phyloP scores from a whole-genome alignment of 257 asterid species.

The Solanum chilense region DNA sequence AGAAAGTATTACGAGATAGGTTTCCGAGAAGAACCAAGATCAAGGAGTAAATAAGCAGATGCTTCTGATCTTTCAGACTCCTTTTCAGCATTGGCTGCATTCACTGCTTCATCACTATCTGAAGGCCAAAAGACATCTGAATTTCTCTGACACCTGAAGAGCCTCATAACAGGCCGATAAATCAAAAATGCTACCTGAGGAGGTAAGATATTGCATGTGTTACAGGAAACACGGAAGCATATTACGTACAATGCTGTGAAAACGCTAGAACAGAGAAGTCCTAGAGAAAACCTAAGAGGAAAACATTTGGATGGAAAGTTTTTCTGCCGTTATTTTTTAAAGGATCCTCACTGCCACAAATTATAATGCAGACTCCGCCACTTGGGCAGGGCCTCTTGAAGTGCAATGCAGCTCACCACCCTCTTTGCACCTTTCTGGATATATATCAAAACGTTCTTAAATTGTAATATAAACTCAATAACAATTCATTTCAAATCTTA shows the following conservation, averaged over 20 bases:
- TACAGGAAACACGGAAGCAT: background rate
- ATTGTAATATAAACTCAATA: background rate
- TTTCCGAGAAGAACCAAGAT: constrained; percentile 66
- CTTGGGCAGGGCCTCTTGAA: background rate
- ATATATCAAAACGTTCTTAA: background rate
- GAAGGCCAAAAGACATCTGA: constrained; percentile 77
- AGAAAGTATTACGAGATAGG: constrained; percentile 45
- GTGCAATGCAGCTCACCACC: background rate
- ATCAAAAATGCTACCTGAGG: constrained; percentile 86
- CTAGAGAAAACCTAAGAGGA: background rate
- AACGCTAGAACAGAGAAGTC: background rate
- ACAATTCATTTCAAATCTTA: background rate
- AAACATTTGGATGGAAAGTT: background rate
- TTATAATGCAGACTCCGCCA: background rate
- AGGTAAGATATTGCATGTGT: constrained; percentile 5
- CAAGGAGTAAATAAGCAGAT: constrained; percentile 46
- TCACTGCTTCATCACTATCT: constrained; percentile 42
- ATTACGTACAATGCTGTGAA: background rate
- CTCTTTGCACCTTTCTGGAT: background rate
- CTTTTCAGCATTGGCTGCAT: constrained; percentile 31
- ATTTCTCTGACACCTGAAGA: constrained; percentile 56
- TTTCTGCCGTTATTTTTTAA: background rate
- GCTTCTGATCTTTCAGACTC: constrained; percentile 44
- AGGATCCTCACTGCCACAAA: background rate
- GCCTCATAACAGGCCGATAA: constrained; percentile 98